Conservation (phyloP, 2,329 filamentous ascomycete genomes). For the Calonectria honghensis region DNA sequence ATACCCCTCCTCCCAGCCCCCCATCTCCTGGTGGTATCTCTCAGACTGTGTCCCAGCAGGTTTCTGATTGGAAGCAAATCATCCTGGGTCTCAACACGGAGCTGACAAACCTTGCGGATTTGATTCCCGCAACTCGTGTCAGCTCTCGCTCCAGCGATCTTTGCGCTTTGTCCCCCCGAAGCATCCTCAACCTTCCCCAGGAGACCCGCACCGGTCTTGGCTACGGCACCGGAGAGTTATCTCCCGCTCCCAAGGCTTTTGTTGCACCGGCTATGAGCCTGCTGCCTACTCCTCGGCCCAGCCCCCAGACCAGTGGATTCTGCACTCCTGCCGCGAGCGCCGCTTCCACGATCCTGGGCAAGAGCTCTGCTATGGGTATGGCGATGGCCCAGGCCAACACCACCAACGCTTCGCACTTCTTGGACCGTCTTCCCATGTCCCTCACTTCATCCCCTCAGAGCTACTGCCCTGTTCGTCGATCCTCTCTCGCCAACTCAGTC, state of each 20-base stretch:
- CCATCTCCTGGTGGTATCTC: conserved; percentile 70
- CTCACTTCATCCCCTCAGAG: conserved; percentile 72
- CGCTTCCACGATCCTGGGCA: conserved; percentile 69
- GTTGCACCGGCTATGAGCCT: conserved; percentile 70
- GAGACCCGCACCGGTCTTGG: conserved; percentile 59
- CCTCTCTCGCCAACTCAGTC: conserved; percentile 77
- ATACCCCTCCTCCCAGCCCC: conserved; percentile 82
- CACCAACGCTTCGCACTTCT: conserved; percentile 66
- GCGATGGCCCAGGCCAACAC: conserved; percentile 75
- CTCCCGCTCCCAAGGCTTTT: conserved; percentile 64
- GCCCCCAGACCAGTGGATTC: conserved; percentile 73
- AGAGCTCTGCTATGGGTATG: conserved; percentile 74
- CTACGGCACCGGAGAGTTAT: conserved; percentile 62
- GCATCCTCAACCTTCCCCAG: conserved; percentile 66
- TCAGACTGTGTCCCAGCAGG: conserved; percentile 67
- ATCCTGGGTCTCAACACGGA: conserved; percentile 75
- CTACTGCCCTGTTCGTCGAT: conserved; percentile 71
- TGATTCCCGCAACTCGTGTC: conserved; percentile 63
- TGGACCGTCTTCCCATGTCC: conserved; percentile 72
- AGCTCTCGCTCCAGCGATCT: conserved; percentile 59
- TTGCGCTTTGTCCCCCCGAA: conserved; percentile 63
- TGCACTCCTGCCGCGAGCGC: conserved; percentile 77
- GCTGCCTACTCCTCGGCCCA: conserved; percentile 76
- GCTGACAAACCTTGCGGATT: conserved; percentile 74
- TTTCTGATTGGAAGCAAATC: conserved; percentile 74